Conservation (phyloP, 768 basidiomycete species). For the Mycena latifolia region DNA sequence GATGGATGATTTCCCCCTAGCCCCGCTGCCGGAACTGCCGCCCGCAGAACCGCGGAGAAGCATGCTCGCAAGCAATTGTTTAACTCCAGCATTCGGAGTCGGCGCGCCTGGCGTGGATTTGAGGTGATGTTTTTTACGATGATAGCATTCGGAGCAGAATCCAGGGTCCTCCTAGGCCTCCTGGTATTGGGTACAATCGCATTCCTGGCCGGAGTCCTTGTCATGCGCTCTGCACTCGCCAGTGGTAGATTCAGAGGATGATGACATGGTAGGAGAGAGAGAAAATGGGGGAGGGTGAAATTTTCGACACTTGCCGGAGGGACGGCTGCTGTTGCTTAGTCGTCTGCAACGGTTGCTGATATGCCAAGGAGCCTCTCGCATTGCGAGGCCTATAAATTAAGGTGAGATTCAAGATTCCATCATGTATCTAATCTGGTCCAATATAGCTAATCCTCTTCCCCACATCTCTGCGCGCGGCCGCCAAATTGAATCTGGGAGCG, state of each 20-base stretch:
- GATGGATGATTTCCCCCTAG: background rate
- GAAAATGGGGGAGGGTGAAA: background rate
- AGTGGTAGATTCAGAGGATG: background rate
- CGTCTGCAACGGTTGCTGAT: background rate
- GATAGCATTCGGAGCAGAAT: background rate
- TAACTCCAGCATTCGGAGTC: background rate
- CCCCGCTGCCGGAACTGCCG: background rate
- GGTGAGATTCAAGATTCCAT: background rate
- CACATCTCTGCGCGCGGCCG: slow-evolving; percentile 16
- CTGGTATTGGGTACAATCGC: background rate
- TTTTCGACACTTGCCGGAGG: background rate
- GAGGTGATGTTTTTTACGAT: background rate
- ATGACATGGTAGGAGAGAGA: background rate
- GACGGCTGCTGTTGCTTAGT: background rate
- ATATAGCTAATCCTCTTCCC: slow-evolving; percentile 1
- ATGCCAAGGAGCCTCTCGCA: background rate
- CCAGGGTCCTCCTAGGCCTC: background rate
- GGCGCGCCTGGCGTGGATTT: background rate
- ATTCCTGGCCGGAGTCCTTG: background rate
- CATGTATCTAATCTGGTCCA: background rate
- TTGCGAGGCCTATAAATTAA: background rate
- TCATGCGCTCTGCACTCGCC: slow-evolving; percentile 15
- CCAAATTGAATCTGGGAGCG: slow-evolving; percentile 12
- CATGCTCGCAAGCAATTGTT: background rate
- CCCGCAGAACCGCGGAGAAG: background rate